Evolutionary conservation across 148 eudicot genomes (phyloP).

Genomic region (Camellia lanceoleosa): DNA sequence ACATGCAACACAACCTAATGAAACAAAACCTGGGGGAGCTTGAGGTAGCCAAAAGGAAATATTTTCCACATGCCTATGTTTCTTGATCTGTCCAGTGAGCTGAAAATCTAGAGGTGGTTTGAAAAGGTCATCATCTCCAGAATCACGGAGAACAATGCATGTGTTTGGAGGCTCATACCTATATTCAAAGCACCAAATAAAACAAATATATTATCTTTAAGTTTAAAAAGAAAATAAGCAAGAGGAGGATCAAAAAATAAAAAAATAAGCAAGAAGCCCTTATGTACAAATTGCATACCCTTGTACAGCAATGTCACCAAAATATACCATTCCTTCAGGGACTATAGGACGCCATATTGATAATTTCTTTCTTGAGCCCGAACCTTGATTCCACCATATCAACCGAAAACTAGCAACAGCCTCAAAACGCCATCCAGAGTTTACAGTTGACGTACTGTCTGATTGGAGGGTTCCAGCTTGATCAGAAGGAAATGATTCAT

Average conservation of each 20-base stretch:
- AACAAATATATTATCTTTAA: neutral
- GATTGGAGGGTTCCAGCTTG: constrained; percentile 30
- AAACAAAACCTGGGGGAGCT: constrained; percentile 92
- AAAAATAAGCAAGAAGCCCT: constrained; percentile 8
- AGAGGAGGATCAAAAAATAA: neutral
- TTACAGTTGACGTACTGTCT: constrained; percentile 38
- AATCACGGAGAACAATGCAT: constrained; percentile 74
- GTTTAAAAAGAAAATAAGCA: constrained; percentile 6
- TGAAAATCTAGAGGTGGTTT: constrained; percentile 63
- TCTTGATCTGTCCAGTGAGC: constrained; percentile 77
- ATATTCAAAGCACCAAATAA: constrained; percentile 14
- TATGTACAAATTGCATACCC: constrained; percentile 49
- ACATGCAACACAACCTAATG: constrained; percentile 88
- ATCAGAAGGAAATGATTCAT: constrained; percentile 28
- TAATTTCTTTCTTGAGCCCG: constrained; percentile 66
- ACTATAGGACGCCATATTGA: constrained; percentile 96
- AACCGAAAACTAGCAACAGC: constrained; percentile 72
- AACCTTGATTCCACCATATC: constrained; percentile 97
- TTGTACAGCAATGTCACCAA: constrained; percentile 88
- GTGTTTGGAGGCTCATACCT: constrained; percentile 93
- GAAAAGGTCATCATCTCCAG: constrained; percentile 58
- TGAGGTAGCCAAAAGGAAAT: constrained; percentile 92
- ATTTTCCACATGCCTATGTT: constrained; percentile 58
- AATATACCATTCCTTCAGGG: constrained; percentile 82
- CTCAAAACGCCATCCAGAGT: constrained; percentile 55